Base-by-base conservation (phyloP, 2,329 filamentous ascomycete genomes). In the Parastagonospora avenae region DNA sequence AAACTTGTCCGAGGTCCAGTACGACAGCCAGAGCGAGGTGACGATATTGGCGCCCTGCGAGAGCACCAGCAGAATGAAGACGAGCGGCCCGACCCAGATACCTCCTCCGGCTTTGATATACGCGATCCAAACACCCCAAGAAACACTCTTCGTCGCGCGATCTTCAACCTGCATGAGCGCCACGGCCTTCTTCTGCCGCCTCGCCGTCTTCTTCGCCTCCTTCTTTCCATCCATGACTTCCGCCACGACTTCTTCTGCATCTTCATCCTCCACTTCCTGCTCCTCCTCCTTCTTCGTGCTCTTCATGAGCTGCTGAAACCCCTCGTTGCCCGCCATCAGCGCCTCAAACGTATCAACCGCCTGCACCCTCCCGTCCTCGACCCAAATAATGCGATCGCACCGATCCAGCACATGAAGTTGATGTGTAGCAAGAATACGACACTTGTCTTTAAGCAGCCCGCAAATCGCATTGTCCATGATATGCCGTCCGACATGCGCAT, bases 401-500 rank as follows among this genome's bases (percentile, higher is more conserved):
- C 92, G 87, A 68, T 84, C 92, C 5, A 97, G 82, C 5, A 97
- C 92, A 79, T 95, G 94, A 11, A 97, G 84, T 72, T 97, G 93
- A 73, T 99, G 94, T 0, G 94, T 99, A 1, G 93, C 94, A 29
- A 99, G 80, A 30, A 97, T 88, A 15, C 94, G 84, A 67, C 91
- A 94, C 74, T 97, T 97, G 74, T 93, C 84, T 64, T 89, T 90
- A 46, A 97, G 80, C 8, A 97, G 80, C 7, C 93, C 93, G 50
- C 92, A 86, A 46, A 99, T 97, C 35, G 93, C 93, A 53, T 96
- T 88, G 72, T 97, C 93, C 77, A 97, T 96, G 64, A 99, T 86
- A 62, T 87, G 85, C 14, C 81, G 78, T 9, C 85, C 85, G 16
- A 87, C 84, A 61, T 87, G 85, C 5, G 79, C 79, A 59, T 81